Base-by-base conservation (phyloP, 106 monocot genomes). In the Alisma plantagoaquatica region DNA sequence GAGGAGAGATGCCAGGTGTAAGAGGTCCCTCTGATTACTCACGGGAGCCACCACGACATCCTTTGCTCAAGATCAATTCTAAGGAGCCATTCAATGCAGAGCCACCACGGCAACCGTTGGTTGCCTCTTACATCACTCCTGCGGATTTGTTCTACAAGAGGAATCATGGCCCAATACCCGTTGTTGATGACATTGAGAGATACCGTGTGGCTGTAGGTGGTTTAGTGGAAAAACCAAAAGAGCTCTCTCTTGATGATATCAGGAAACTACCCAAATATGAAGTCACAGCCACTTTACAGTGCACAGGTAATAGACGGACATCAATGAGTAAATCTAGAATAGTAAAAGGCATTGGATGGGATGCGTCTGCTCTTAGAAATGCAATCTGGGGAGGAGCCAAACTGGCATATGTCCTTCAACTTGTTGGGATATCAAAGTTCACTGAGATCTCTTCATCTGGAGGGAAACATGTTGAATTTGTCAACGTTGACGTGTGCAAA, bases 11-110 rank as follows among this genome's bases (percentile, higher is more conserved):
- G n/a, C n/a, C n/a, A n/a, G n/a, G n/a, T n/a, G n/a, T n/a, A n/a
- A n/a, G n/a, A n/a, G n/a, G n/a, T n/a, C n/a, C n/a, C n/a, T n/a
- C n/a, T n/a, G n/a, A n/a, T n/a, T n/a, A n/a, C n/a, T n/a, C n/a
- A n/a, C n/a, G n/a, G n/a, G n/a, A n/a, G n/a, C n/a, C n/a, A n/a
- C n/a, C n/a, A n/a, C n/a, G n/a, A n/a, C n/a, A n/a, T n/a, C n/a
- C n/a, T n/a, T n/a, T n/a, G n/a, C n/a, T n/a, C n/a, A n/a, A n/a
- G n/a, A n/a, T n/a, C n/a, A n/a, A n/a, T n/a, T n/a, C n/a, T 61
- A 68, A 91, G 91, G 72, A 84, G 54, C 91, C 91, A 53, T 91
- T 91, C 65, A 91, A 91, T 73, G 91, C 91, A 30, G 91, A 91
- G 55, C 91, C 91, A 2, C 65, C 53, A 10, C 84, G 91, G 31